Evolutionary conservation across 139 green algal genomes (phyloP), one percentile per base, ranked within the genome.

Genomic region (Trebouxia sp.): DNA sequence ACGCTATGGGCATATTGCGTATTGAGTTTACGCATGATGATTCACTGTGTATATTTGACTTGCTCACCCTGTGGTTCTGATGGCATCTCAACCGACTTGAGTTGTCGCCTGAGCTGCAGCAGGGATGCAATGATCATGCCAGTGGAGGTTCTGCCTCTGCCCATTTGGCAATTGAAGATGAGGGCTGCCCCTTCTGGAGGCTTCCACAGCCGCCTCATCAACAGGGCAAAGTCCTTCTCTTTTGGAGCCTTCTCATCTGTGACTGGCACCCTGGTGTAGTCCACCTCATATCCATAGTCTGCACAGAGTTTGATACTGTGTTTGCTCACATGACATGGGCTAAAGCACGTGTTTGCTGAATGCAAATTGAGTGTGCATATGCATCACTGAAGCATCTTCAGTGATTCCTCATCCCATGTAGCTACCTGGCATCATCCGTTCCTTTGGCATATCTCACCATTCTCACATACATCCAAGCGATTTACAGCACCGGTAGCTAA

Each of bases 141-240:
- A 6, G 94, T 95, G 38, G 95, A 98, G 65, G 95, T 98, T 55
- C 95, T 87, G 11, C 95, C 95, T 6, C 95, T 89, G 8, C 95
- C 95, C 95, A 98, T 98, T 85, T 95, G 92, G 91, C 95, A 98
- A 88, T 98, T 98, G 90, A 98, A 98, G 35, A 98, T 85, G 30
- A 98, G 85, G 5, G 93, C 92, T 14, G 92, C 85, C 35, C 85
- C 85, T 3, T 75, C 37, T 0, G 87, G 88, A 32, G 87, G 83
- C 39, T 81, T 58, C 91, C 92, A 97, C 26, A 93, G 81, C 10
- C 92, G 84, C 43, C 82, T 62, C 28, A 95, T 85, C 66, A 95
- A 83, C 47, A 84, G 70, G 32, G 87, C 87, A 80, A 93, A 90
- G 82, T 95, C 91, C 9, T 62, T 67, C 75, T 93, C 91, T 85